Percentiles rank a stretch among this genome's conserved stretches.
These are phyloP conservation scores for Curvularia sp. DNA, from an alignment of 2,329 filamentous ascomycete species.

Conservation along the genomic window DNA sequence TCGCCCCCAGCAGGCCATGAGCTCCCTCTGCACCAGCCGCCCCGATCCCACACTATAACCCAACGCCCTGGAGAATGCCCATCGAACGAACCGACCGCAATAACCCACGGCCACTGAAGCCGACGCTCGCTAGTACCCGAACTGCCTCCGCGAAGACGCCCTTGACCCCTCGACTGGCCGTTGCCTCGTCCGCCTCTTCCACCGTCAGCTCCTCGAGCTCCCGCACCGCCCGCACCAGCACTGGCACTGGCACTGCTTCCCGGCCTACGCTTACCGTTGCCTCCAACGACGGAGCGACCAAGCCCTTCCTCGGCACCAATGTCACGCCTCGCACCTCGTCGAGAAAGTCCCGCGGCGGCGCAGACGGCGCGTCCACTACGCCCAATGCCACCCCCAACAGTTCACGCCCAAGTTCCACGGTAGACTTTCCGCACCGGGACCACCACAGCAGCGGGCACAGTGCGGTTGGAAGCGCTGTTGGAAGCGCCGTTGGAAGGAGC, in stretches of 20 bases:
- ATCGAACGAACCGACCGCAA: constrained; percentile 54
- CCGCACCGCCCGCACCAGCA: constrained; percentile 39
- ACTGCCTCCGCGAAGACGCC: constrained; percentile 58
- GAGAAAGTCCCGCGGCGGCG: constrained; percentile 67
- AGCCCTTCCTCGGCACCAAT: constrained; percentile 68
- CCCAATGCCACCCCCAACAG: constrained; percentile 64
- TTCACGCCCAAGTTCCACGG: constrained; percentile 45
- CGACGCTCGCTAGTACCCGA: constrained; percentile 70
- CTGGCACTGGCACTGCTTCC: constrained; percentile 36
- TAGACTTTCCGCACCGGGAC: constrained; percentile 41
- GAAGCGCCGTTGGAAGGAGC: constrained; percentile 24
- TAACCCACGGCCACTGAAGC: constrained; percentile 68
- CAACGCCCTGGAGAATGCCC: constrained; percentile 44
- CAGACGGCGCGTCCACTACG: constrained; percentile 72
- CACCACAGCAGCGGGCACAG: constrained; percentile 35
- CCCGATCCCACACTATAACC: constrained; percentile 22
- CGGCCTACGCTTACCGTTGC: constrained; percentile 43
- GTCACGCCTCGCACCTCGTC: constrained; percentile 80
- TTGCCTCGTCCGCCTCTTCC: constrained; percentile 36
- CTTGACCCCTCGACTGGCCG: constrained; percentile 66
- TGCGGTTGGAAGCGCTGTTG: neutral
- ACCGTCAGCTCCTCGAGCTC: constrained; percentile 41
- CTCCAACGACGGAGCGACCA: constrained; percentile 59
- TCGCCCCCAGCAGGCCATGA: constrained; percentile 39
- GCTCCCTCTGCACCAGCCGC: constrained; percentile 26